Evolutionary conservation across 2,329 filamentous ascomycete species (phyloP), one percentile per base, ranked within the genome.

Genomic region (Exophiala spinifera): DNA sequence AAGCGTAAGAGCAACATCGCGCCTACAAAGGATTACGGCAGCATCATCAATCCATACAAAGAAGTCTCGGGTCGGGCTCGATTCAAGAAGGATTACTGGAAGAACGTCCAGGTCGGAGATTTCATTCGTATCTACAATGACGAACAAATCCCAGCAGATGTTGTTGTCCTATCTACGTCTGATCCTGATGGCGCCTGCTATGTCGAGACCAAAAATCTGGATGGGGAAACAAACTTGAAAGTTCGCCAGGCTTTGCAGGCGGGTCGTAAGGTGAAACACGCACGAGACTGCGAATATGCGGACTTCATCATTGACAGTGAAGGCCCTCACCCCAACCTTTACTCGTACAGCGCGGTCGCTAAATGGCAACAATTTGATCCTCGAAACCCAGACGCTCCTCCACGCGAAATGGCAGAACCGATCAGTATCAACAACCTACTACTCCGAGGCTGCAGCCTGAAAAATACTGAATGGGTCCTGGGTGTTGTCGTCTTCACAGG

Each of bases 161-260:
- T 99, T 44, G 86, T 97, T 45, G 88, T 99, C 40, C 75, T 99
- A 20, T 89, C 94, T 2, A 97, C 94, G 0, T 96, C 94, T 2
- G 94, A 97, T 64, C 81, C 87, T 1, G 94, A 99, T 64, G 94
- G 94, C 47, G 89, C 89, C 34, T 99, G 94, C 72, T 99, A 96
- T 65, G 88, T 99, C 19, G 94, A 99, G 73, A 99, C 94, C 2
- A 99, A 97, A 77, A 97, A 96, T 69, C 70, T 99, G 76, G 94
- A 99, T 66, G 94, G 94, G 47, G 94, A 99, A 74, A 99, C 94
- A 2, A 99, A 99, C 66, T 76, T 99, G 59, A 99, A 99, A 72
- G 91, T 96, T 58, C 87, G 94, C 55, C 89, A 92, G 66, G 90
- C 94, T 17, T 79, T 99, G 39, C 88, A 92, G 60, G 94, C 89